Evolutionary conservation across 176 grass and related monocot genomes (phyloP).

Genomic region (Oryza glumipatula): DNA sequence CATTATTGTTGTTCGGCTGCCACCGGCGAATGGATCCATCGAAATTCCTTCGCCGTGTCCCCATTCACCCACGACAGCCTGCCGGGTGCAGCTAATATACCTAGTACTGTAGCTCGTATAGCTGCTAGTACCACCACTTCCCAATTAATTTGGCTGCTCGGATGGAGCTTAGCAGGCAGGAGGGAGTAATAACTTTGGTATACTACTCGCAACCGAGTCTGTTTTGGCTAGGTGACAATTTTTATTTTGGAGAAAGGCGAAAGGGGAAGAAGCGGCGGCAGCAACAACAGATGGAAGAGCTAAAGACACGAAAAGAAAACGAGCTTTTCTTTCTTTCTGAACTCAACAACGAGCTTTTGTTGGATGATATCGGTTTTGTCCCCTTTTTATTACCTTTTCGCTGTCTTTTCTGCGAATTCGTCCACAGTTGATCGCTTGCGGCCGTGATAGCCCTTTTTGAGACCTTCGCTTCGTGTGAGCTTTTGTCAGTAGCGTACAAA

Average conservation of each 20-base stretch:
- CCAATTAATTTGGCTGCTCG: neutral
- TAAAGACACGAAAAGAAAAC: constrained; percentile 16
- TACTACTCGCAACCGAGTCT: neutral
- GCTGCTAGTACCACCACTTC: neutral
- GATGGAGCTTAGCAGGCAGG: neutral
- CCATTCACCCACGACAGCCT: constrained; percentile 30
- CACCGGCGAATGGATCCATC: neutral
- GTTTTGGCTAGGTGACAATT: neutral
- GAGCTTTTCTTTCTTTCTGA: neutral
- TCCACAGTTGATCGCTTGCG: neutral
- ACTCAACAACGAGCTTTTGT: neutral
- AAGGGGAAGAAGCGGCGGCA: neutral
- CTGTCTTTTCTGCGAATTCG: constrained; percentile 37
- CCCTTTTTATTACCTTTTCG: constrained; percentile 24
- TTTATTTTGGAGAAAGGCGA: neutral
- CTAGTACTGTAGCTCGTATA: neutral
- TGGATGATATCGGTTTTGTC: neutral
- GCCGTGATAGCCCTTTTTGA: neutral
- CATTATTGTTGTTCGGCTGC: constrained; percentile 45
- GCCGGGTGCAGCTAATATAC: neutral
- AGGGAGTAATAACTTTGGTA: neutral
- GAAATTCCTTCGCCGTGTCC: constrained; percentile 49
- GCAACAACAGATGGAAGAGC: neutral
- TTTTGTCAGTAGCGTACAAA: neutral
- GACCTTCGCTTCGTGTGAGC: neutral